phyloP scores from a whole-genome alignment of 768 basidiomycete species.

The Hypholoma sublateritium region DNA sequence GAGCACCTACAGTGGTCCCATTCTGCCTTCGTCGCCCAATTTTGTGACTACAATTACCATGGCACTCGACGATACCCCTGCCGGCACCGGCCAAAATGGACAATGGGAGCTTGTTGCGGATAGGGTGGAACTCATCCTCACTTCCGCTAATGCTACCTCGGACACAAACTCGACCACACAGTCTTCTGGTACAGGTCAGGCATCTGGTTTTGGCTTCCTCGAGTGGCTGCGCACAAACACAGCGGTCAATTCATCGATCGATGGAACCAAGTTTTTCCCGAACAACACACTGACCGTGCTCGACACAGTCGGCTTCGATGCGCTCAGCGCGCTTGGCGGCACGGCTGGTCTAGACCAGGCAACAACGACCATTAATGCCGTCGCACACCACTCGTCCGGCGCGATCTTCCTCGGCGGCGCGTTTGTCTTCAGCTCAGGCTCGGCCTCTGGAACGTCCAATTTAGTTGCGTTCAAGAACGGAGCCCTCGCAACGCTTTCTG shows the following conservation, averaged over 20 bases:
- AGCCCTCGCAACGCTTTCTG: constrained; percentile 48
- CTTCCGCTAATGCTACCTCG: constrained; percentile 51
- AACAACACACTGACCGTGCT: constrained; percentile 71
- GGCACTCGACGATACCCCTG: constrained; percentile 65
- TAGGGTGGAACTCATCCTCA: constrained; percentile 76
- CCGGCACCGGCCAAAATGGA: constrained; percentile 62
- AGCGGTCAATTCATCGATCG: constrained; percentile 31
- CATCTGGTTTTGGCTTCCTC: constrained; percentile 74
- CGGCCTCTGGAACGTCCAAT: constrained; percentile 61
- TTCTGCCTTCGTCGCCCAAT: constrained; percentile 68
- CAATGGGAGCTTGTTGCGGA: constrained; percentile 85
- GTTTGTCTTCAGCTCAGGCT: constrained; percentile 61
- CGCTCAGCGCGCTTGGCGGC: constrained; percentile 62
- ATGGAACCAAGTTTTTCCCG: constrained; percentile 61
- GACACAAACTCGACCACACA: constrained; percentile 27
- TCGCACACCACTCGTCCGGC: constrained; percentile 67
- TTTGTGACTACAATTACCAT: constrained; percentile 79
- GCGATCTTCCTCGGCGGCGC: constrained; percentile 73
- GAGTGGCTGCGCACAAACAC: constrained; percentile 72
- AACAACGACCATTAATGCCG: constrained; percentile 45
- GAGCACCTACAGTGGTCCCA: constrained; percentile 78
- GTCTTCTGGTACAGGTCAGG: constrained; percentile 32
- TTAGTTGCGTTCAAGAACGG: constrained; percentile 70
- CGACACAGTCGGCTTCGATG: constrained; percentile 64
- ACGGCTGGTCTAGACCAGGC: constrained; percentile 33